Evolutionary conservation across 176 grass and related monocot genomes (phyloP).

Genomic region (Carex myosuroides): DNA sequence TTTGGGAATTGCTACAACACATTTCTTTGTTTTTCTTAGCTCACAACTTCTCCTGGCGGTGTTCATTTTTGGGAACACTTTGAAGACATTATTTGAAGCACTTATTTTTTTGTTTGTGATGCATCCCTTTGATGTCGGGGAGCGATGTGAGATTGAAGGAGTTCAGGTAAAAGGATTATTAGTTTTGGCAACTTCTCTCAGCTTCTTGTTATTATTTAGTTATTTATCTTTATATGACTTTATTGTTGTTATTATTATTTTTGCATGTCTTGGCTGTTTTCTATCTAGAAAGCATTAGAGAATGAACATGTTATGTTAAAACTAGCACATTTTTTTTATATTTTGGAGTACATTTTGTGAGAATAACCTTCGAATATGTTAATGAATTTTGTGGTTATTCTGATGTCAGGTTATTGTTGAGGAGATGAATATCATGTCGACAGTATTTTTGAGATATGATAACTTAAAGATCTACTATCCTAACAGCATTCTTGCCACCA

Average conservation of each 20-base stretch:
- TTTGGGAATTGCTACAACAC: conserved; percentile 57
- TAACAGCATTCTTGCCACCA: conserved; percentile 57
- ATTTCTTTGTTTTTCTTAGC: conserved; percentile 75
- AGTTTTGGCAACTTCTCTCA: not conserved
- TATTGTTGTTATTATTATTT: not conserved
- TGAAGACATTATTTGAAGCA: conserved; percentile 81
- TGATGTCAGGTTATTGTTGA: conserved; percentile 69
- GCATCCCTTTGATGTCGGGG: conserved; percentile 95
- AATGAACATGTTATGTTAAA: not conserved
- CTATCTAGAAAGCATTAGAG: not conserved
- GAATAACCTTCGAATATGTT: not conserved
- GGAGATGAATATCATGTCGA: conserved; percentile 97
- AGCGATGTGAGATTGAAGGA: conserved; percentile 70
- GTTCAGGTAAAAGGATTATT: conserved; percentile 47
- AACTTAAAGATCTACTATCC: conserved; percentile 88
- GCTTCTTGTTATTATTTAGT: not conserved
- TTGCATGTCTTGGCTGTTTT: not conserved
- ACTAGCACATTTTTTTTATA: not conserved
- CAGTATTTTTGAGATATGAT: conserved; percentile 81
- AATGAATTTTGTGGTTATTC: not conserved
- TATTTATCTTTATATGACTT: not conserved
- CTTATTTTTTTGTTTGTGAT: conserved; percentile 87
- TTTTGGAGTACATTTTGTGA: too few relatives aligned
- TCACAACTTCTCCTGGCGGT: conserved; percentile 66
- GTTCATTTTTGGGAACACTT: conserved; percentile 92